A percentile compares a stretch with the other conserved stretches of the same genome.
phyloP scores from a whole-genome alignment of 2,329 filamentous ascomycete species.

The Pseudogymnoascus sp. region DNA sequence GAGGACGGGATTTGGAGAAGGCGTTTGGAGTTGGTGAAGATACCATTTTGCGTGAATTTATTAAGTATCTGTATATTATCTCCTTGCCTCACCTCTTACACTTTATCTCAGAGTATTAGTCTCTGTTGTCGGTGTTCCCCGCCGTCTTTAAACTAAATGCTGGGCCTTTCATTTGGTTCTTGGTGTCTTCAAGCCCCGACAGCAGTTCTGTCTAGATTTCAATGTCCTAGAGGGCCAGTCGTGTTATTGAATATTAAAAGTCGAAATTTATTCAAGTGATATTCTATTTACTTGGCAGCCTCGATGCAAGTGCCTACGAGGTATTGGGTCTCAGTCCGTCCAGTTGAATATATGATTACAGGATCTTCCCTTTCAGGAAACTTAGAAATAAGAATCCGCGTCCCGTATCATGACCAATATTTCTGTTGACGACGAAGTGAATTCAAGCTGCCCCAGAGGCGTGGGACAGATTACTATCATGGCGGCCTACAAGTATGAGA shows the following conservation, averaged over 20 bases:
- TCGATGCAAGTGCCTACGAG: background rate
- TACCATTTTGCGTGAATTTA: background rate
- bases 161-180: background rate
- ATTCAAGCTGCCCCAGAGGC: background rate
- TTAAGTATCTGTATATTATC: constrained; percentile 5
- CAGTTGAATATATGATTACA: no score
- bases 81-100: background rate
- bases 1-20: background rate
- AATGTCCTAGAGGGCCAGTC: background rate
- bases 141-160: background rate
- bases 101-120: background rate
- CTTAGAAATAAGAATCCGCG: no score
- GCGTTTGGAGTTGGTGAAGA: background rate
- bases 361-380: no score
- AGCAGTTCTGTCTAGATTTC: background rate
- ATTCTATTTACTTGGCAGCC: background rate
- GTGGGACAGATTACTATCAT: background rate
- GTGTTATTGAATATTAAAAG: no score
- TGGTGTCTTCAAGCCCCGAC: background rate
- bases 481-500: background rate
- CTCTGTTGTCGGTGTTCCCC: background rate
- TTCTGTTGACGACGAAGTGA: background rate
- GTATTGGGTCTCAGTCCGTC: background rate
- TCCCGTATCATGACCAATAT: background rate
- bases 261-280: background rate